A percentile compares a stretch with the other conserved stretches of the same genome.
Conservation (phyloP, 306 rosid genomes). For the Begonia fuchsioides region DNA sequence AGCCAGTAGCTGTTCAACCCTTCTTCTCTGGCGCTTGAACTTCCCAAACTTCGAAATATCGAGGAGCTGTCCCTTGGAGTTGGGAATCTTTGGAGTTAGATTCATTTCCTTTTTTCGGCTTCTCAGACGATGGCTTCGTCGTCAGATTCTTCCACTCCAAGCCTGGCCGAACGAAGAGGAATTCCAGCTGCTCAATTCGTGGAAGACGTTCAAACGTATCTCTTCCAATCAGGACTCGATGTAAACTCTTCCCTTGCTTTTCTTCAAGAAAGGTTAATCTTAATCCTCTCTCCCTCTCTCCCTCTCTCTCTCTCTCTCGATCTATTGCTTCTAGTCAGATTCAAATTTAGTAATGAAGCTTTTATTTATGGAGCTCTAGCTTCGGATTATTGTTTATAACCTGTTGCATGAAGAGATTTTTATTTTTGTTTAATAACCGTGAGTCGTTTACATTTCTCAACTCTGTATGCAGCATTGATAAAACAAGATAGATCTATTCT, state of each 20-base stretch:
- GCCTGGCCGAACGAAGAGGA: constrained; percentile 65
- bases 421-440: too few species aligned
- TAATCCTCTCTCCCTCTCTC: neutral
- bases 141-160: constrained; percentile 22
- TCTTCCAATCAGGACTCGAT: constrained; percentile 48
- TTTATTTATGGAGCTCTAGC: neutral
- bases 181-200: constrained; percentile 92
- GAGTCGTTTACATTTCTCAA: too few species aligned
- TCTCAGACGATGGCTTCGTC: constrained; percentile 25
- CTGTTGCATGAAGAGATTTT: too few species aligned
- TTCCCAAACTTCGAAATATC: neutral
- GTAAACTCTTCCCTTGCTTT: constrained; percentile 59
- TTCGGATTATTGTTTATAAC: too few species aligned
- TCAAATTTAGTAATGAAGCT: neutral
- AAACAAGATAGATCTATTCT: too few species aligned
- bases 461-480: too few species aligned
- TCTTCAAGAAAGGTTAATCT: constrained; percentile 48
- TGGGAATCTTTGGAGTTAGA: neutral
- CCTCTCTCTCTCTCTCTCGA: neutral
- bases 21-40: neutral
- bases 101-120: neutral
- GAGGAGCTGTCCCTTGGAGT: constrained; percentile 1
- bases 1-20: too few species aligned
- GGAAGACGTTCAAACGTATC: constrained; percentile 77
- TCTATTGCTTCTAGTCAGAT: neutral